These are phyloP conservation scores for Schizonepeta tenuifolia DNA, from an alignment of 257 asterid species.

Conservation along the genomic window DNA sequence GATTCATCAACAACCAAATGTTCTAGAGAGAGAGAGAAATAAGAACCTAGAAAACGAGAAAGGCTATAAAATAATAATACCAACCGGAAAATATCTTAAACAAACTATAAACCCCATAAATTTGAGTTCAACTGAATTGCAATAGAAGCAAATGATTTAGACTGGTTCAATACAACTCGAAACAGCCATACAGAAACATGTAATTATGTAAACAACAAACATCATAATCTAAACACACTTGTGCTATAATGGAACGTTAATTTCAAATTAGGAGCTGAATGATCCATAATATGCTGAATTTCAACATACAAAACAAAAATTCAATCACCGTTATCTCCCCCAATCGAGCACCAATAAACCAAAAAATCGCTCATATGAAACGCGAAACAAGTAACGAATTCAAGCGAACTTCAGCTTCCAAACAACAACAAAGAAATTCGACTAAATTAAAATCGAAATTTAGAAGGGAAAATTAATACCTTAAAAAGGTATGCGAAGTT, in stretches of 20 bases:
- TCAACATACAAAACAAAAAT: constrained; percentile 6
- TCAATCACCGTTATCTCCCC: constrained; percentile 4
- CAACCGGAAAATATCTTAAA: background rate
- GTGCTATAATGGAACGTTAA: background rate
- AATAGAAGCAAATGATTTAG: background rate
- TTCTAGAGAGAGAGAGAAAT: background rate
- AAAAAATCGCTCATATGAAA: background rate
- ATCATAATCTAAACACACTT: constrained; percentile 15
- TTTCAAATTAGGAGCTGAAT: background rate
- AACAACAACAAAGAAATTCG: background rate
- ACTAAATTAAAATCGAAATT: background rate
- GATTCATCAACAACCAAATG: constrained; percentile 1
- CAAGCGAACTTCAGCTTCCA: constrained; percentile 6
- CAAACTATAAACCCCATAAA: background rate
- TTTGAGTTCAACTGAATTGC: constrained; percentile 8
- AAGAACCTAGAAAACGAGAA: constrained; percentile 5
- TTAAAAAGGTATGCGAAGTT: constrained; percentile 70
- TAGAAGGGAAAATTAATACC: constrained; percentile 38
- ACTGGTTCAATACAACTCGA: background rate
- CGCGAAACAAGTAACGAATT: background rate
- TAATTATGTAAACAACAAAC: background rate
- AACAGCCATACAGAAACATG: background rate
- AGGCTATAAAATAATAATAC: background rate
- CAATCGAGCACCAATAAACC: background rate
- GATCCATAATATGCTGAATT: background rate